A percentile compares a stretch with the other conserved stretches of the same genome.
phyloP scores from a whole-genome alignment of 176 grass and related monocot species.

The Avena atlantica region DNA sequence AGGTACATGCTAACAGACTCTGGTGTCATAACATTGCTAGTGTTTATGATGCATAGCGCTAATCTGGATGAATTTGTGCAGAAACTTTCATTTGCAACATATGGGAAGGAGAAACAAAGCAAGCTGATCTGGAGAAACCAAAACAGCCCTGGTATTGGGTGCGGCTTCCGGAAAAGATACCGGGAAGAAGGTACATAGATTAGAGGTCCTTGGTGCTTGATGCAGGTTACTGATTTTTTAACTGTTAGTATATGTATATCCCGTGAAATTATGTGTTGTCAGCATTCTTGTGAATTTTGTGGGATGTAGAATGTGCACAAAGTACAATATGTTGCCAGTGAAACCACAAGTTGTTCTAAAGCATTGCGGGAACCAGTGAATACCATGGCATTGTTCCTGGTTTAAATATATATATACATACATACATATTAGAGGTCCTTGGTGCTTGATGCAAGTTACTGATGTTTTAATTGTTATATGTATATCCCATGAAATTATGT shows the following conservation, averaged over 20 bases:
- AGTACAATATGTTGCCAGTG: neutral
- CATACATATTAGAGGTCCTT: neutral
- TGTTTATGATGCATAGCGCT: constrained; percentile 32
- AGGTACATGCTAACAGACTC: constrained; percentile 50
- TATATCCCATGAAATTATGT: constrained; percentile 36
- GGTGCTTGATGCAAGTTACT: neutral
- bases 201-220: constrained; percentile 12
- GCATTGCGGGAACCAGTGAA: neutral
- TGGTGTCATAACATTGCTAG: neutral
- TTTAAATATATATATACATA: neutral
- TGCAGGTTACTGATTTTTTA: constrained; percentile 33
- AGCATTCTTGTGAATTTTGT: neutral
- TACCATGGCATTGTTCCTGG: neutral
- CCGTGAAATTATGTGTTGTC: constrained; percentile 22
- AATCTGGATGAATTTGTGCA: constrained; percentile 54
- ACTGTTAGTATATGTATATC: constrained; percentile 22
- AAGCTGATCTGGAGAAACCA: constrained; percentile 84
- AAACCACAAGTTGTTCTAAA: neutral
- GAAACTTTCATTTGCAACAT: constrained; percentile 81
- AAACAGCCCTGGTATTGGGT: constrained; percentile 62
- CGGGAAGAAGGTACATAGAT: constrained; percentile 58
- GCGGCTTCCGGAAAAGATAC: constrained; percentile 69
- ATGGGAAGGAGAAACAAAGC: constrained; percentile 93
- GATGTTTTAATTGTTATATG: constrained; percentile 41
- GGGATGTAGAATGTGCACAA: constrained; percentile 15